Base-by-base conservation (phyloP, 179 eudicot species). In the Dionaea muscipula region DNA sequence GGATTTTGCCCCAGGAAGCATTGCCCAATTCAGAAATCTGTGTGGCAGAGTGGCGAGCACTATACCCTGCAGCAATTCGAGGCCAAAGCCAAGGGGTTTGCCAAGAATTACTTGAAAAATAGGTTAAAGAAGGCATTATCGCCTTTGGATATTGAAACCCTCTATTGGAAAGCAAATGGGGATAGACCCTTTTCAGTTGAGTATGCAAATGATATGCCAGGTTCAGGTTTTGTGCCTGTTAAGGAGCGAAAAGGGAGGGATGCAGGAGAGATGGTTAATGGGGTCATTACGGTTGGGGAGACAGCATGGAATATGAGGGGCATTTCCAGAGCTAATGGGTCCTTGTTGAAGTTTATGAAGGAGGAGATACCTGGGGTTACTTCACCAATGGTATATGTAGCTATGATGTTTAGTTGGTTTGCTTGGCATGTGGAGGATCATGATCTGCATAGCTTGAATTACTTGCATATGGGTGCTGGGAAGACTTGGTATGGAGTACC, bases 401-500 rank as follows among this genome's bases (percentile, higher is more conserved):
- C 94, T 12, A 91, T 91, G 98, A 41, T 87, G 85, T 91, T 91
- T 68, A 91, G 97, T 62, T 89, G 97, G 97, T 89, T 89, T 71
- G 97, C 97, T 71, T 89, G 97, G 97, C 97, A 89, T 65, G 96
- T 79, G 44, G 98, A 91, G 70, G 98, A 91, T 65, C 95, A 91
- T 75, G 98, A 91, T 39, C 65, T 91, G 68, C 98, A 91, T 65
- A 87, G 98, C 68, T 74, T 91, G 89, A 91, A 91, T 81, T 91
- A 82, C 56, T 58, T 91, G 84, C 98, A 91, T 76, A 62, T 68
- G 47, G 98, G 98, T 52, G 80, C 96, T 14, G 73, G 76, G 35
- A 91, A 91, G 83, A 87, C 98, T n/a, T 91, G 98, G 98, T 87
- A 91, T 62, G 97, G 97, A 17, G 95, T 83, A 23, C 95, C 97